Evolutionary conservation across 441 rosid genomes (phyloP).

Genomic region (Populus hybrid): DNA sequence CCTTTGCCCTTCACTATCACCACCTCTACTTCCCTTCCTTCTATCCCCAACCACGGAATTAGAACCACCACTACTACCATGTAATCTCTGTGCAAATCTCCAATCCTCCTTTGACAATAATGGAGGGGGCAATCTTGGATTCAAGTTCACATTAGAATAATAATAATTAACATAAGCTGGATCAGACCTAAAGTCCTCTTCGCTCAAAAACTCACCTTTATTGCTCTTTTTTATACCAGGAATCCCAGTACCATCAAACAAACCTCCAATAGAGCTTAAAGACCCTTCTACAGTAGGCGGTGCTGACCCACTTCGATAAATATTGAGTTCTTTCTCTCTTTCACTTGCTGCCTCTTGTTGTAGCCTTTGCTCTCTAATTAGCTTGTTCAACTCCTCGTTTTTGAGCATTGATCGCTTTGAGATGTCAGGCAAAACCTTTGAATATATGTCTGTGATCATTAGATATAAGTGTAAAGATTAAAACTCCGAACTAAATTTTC

Average conservation of each 20-base stretch:
- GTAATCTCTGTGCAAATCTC: conserved; percentile 57
- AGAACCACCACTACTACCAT: conserved; percentile 34
- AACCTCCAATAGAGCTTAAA: conserved; percentile 52
- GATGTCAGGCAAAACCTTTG: conserved; percentile 53
- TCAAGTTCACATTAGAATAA: conserved; percentile 57
- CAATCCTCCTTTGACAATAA: conserved; percentile 63
- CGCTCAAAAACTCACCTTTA: conserved; percentile 40
- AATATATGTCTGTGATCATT: conserved; percentile 48
- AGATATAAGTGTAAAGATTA: conserved; percentile 12
- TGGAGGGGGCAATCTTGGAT: conserved; percentile 75
- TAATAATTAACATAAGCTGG: conserved; percentile 61
- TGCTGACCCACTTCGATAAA: conserved; percentile 70
- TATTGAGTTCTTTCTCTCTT: conserved; percentile 51
- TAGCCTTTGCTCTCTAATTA: conserved; percentile 42
- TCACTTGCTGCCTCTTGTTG: conserved; percentile 40
- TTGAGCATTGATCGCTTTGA: conserved; percentile 52
- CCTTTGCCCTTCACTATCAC: conserved; percentile 32
- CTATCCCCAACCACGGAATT: conserved; percentile 49
- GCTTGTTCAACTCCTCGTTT: conserved; percentile 48
- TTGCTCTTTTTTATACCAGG: conserved; percentile 20
- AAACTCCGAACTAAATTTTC: conserved; percentile 22
- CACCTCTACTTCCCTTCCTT: conserved; percentile 33
- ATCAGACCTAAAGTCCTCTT: conserved; percentile 62
- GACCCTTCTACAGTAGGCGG: conserved; percentile 81
- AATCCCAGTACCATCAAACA: conserved; percentile 34